These are phyloP conservation scores for Pseudogymnoascus sp. DNA, from an alignment of 2,329 filamentous ascomycete species.

Conservation along the genomic window DNA sequence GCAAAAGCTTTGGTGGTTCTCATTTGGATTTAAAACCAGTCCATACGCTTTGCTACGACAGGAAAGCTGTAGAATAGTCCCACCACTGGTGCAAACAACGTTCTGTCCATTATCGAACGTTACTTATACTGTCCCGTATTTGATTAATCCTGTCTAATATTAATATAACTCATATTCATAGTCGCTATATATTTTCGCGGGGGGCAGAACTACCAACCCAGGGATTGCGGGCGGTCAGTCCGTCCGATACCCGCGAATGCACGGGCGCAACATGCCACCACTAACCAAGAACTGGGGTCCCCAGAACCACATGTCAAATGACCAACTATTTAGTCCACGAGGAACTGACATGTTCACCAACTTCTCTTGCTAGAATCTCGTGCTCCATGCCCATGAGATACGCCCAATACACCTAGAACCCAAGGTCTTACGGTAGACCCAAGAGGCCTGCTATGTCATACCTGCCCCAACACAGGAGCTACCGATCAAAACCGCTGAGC, in stretches of 20 bases:
- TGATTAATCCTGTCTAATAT: neutral
- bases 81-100: neutral
- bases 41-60: neutral
- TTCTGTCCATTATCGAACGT: neutral
- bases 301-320: constrained; percentile 6
- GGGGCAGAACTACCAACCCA: neutral
- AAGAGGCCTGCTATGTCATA: constrained; percentile 1
- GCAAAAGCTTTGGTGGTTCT: neutral
- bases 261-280: constrained; percentile 1
- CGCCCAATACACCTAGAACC: neutral
- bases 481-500: neutral
- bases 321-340: neutral
- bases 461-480: neutral
- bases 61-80: neutral
- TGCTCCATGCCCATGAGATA: constrained; percentile 2
- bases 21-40: neutral
- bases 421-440: constrained; percentile 4
- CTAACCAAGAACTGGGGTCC: constrained; percentile 5
- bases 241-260: neutral
- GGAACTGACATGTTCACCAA: neutral
- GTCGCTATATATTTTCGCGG: neutral
- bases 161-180: neutral
- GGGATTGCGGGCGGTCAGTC: neutral
- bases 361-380: constrained; percentile 1
- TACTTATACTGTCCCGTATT: neutral